Base-by-base conservation (phyloP, 148 eudicot species). In the Silene conica region DNA sequence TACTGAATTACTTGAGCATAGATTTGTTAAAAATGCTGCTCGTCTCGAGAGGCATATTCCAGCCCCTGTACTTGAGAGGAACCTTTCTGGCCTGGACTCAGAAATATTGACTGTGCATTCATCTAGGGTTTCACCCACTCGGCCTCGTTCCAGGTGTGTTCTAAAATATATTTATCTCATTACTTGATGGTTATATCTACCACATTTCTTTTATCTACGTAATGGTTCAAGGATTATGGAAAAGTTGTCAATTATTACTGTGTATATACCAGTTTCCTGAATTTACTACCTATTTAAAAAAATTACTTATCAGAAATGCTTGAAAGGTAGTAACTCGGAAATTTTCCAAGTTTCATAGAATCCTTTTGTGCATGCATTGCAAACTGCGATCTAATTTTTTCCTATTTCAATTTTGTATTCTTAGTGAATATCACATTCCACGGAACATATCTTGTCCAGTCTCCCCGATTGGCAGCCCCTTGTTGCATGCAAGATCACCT, bases 381-480 rank as follows among this genome's bases (percentile, higher is more conserved):
- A 50, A 50, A 13, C 57, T 45, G 2, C 52, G 54, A 52, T 34
- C 72, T 54, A 61, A 60, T 50, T 72, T 38, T 71, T 25, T 73
- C 76, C 69, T 3, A 23, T 69, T 73, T 56, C 62, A 69, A 73
- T 74, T 74, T 77, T 77, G 18, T 48, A 12, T 67, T 79, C 81
- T 71, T 88, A 95, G 99, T 78, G 97, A 92, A 73, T 81, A 82
- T 66, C 86, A 82, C 74, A 83, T 83, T 69, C 86, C 89, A 13
- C 83, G 92, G 80, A 86, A 91, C 72, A 87, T 94, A 76, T 94
- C 99, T 43, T 92, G 94, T 76, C 97, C 99, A 0, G 99, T 95
- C 62, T 95, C 99, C 68, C 99, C 99, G 43, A 89, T 90, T 34
- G 97, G 99, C 38, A 95, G 99, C 74, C 99, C 99, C 60, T 86